Base-by-base conservation (phyloP, 179 eudicot species). In the Pouteria campechiana region DNA sequence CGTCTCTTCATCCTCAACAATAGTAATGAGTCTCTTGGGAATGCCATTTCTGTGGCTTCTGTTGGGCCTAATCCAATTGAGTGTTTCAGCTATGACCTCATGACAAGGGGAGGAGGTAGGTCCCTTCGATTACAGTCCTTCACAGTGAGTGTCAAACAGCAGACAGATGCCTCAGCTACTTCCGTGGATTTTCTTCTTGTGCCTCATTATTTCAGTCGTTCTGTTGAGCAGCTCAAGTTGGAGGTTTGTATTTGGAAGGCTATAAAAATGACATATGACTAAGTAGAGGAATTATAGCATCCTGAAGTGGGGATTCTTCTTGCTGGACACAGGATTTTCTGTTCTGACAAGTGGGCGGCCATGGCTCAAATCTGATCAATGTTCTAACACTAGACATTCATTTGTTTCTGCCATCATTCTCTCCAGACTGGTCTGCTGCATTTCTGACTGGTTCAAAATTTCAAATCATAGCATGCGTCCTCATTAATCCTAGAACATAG, bases 211-310 rank as follows among this genome's bases (percentile, higher is more conserved):
- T 67, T 74, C 53, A 43, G 46, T 13, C 29, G 40, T 46, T 20
- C 29, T 15, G 31, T 14, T 41, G 67, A 55, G 35, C 39, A 6
- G 39, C 64, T 63, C 27, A 48, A 50, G 33, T 31, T 81, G 69
- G 62, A 78, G 10, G 46, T 81, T 44, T 56, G 64, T 62, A 70
- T 81, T 62, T 56, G 73, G 81, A 70, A 64, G 46, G n/a, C n/a
- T n/a, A n/a, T n/a, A n/a, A n/a, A n/a, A n/a, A n/a, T n/a, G n/a
- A n/a, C n/a, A n/a, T n/a, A n/a, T n/a, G n/a, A n/a, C n/a, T n/a
- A n/a, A n/a, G n/a, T n/a, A n/a, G n/a, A n/a, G n/a, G n/a, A n/a
- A n/a, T n/a, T n/a, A n/a, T n/a, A n/a, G n/a, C n/a, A n/a, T n/a
- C n/a, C n/a, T n/a, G n/a, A n/a, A n/a, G n/a, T n/a, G n/a, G n/a